These are phyloP conservation scores for Pleurozium schreberi DNA, from an alignment of 225 moss, liverwort and hornwort genomes.

Conservation along the genomic window DNA sequence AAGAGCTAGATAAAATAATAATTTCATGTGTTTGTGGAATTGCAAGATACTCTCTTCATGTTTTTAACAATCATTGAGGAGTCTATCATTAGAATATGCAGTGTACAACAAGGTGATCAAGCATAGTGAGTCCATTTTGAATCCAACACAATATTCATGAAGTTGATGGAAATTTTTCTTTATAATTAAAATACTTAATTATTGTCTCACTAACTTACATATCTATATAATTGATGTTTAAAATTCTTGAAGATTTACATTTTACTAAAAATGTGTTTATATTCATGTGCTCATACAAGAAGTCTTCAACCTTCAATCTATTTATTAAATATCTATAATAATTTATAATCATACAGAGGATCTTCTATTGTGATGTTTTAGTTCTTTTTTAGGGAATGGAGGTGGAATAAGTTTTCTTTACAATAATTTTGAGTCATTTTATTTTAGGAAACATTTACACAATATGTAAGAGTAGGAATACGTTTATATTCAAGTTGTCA, in stretches of 20 bases:
- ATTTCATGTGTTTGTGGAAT: not conserved
- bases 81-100: rapidly evolving
- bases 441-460: not conserved
- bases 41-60: not conserved
- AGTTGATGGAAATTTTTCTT: not conserved
- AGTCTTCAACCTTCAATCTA: not conserved
- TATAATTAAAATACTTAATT: not conserved
- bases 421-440: not conserved
- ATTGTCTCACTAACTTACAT: not conserved
- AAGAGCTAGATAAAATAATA: not conserved
- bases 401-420: rapidly evolving
- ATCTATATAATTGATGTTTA: no score
- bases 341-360: not conserved
- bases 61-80: rapidly evolving
- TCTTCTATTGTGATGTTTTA: not conserved
- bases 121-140: not conserved
- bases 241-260: not conserved
- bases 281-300: no score
- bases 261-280: not conserved
- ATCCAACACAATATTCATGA: rapidly evolving
- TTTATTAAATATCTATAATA: not conserved
- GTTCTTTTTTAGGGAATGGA: rapidly evolving
- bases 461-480: not conserved
- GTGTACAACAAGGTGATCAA: rapidly evolving
- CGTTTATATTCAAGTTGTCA: not conserved